A percentile compares a stretch with the other conserved stretches of the same genome.
These are phyloP conservation scores for Erysimum cheiri DNA, from an alignment of 441 rosid species.

Conservation along the genomic window DNA sequence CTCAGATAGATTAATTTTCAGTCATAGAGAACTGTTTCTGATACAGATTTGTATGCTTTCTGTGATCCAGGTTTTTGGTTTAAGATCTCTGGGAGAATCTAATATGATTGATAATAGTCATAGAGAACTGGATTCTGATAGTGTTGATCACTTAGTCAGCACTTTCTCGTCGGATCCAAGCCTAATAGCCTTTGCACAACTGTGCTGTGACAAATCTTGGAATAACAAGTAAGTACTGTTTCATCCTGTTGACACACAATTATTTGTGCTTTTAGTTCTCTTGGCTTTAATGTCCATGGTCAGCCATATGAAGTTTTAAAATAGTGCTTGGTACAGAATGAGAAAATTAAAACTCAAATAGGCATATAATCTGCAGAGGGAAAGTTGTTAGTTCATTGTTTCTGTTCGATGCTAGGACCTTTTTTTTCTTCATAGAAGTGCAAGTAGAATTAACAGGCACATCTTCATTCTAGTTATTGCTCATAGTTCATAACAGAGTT, in stretches of 20 bases:
- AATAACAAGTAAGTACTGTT: constrained; percentile 62
- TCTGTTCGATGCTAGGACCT: not conserved
- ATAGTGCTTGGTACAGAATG: not conserved
- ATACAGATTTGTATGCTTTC: constrained; percentile 23
- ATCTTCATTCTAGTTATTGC: constrained; percentile 11
- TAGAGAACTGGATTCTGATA: constrained; percentile 59
- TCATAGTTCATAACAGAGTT: constrained; percentile 23
- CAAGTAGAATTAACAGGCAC: not conserved
- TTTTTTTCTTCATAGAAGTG: not conserved
- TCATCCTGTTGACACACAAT: not conserved
- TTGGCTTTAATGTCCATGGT: constrained; percentile 1
- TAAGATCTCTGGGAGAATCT: constrained; percentile 56
- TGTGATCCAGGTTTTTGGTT: constrained; percentile 75
- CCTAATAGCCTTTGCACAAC: constrained; percentile 92
- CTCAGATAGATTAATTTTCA: constrained; percentile 26
- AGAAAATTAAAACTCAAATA: not conserved
- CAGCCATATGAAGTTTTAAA: not conserved
- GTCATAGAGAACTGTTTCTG: constrained; percentile 26
- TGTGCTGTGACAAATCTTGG: constrained; percentile 92
- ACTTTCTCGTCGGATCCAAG: constrained; percentile 98
- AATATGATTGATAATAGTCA: constrained; percentile 45
- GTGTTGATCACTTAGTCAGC: constrained; percentile 92
- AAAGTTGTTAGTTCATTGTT: constrained; percentile 11
- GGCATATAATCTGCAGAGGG: constrained; percentile 9
- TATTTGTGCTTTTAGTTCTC: constrained; percentile 4